Evolutionary conservation across 306 rosid genomes (phyloP).

Genomic region (Prinsepia uniflora): DNA sequence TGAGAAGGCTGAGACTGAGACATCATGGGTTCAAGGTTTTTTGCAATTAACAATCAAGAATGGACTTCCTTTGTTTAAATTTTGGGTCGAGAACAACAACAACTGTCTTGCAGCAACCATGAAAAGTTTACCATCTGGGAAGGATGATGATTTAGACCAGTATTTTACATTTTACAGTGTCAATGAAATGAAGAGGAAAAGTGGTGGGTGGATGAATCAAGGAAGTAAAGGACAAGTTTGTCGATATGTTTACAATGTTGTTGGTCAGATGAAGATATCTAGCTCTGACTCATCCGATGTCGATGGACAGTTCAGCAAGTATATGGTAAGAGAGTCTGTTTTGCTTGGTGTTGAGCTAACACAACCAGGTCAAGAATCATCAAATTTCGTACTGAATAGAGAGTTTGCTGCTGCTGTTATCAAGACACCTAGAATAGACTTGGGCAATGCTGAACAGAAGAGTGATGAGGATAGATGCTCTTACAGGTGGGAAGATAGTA

Average conservation of each 20-base stretch:
- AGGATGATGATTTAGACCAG: slow-evolving; percentile 54
- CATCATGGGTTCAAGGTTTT: slow-evolving; percentile 56
- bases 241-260: slow-evolving; percentile 58
- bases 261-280: slow-evolving; percentile 77
- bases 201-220: slow-evolving; percentile 66
- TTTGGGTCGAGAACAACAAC: slow-evolving; percentile 51
- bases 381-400: slow-evolving; percentile 32
- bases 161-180: slow-evolving; percentile 66
- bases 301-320: slow-evolving; percentile 20
- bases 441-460: slow-evolving; percentile 24
- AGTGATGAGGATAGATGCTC: slow-evolving; percentile 28
- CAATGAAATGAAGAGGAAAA: slow-evolving; percentile 70
- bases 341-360: slow-evolving; percentile 52
- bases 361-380: slow-evolving; percentile 42
- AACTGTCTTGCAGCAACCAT: slow-evolving; percentile 64
- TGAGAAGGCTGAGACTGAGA: slow-evolving; percentile 43
- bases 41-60: slow-evolving; percentile 64
- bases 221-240: slow-evolving; percentile 54
- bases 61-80: slow-evolving; percentile 70
- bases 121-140: slow-evolving; percentile 48
- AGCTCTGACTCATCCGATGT: slow-evolving; percentile 38
- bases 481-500: slow-evolving; percentile 39
- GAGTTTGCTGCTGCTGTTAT: slow-evolving; percentile 80
- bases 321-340: slow-evolving; percentile 52
- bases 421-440: slow-evolving; percentile 46